Conservation (phyloP, 352 stramenopile genomes). For the Phytophthora sansomeana region DNA sequence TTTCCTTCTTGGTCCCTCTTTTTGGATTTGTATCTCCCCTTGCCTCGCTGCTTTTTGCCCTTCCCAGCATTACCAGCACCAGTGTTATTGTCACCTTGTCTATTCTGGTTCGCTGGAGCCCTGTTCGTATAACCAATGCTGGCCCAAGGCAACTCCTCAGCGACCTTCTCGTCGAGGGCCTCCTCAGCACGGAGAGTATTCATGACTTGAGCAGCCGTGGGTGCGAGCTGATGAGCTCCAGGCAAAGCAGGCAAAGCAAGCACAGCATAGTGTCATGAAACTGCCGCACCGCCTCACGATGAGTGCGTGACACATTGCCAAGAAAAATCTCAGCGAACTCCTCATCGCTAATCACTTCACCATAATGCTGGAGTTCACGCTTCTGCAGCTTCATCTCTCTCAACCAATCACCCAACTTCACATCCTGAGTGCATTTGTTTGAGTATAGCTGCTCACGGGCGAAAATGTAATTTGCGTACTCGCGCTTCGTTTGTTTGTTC, state of each 20-base stretch:
- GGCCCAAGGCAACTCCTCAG: neutral
- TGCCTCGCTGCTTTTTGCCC: neutral
- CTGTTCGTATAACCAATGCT: neutral
- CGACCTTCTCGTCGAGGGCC: conserved; percentile 1
- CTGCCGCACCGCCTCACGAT: conserved; percentile 2
- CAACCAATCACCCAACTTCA: conserved; percentile 6
- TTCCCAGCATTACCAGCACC: neutral
- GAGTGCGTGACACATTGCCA: neutral
- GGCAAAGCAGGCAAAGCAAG: neutral
- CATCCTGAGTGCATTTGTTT: conserved; percentile 1
- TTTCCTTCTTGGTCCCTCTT: neutral
- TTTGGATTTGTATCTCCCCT: neutral
- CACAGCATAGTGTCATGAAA: conserved; percentile 9
- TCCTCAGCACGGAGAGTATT: neutral
- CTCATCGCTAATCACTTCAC: conserved; percentile 6
- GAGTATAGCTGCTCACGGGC: conserved; percentile 1
- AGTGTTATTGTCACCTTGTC: neutral
- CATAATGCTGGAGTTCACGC: conserved; percentile 4
- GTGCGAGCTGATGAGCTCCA: neutral
- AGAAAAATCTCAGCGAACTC: conserved; percentile 7
- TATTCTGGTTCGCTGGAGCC: neutral
- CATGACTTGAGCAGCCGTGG: conserved; percentile 5
- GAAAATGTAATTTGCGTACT: conserved; percentile 22
- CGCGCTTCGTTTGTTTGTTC: conserved; percentile 20
- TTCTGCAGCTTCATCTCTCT: conserved; percentile 5